Base-by-base conservation (phyloP, 2,329 filamentous ascomycete genomes). In the Teratosphaeria destructans region DNA sequence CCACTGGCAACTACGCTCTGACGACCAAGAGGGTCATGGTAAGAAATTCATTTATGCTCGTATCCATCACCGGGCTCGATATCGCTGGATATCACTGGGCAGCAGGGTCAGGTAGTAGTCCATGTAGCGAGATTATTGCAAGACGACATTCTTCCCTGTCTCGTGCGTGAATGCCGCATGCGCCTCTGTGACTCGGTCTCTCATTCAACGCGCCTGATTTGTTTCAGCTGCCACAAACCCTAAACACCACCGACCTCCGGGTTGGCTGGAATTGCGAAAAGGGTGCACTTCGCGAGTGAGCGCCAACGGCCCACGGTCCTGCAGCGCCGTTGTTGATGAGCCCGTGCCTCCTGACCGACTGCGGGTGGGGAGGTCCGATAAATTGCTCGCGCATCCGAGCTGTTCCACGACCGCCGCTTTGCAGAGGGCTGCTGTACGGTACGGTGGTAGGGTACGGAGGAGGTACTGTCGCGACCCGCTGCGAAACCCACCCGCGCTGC, bases 401-500 rank as follows among this genome's bases (percentile, higher is more conserved):
- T 54, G 52, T 32, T n/a, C 14, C 52, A 35, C 5, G 52, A 35
- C 52, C 32, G 52, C 52, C 29, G 26, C 26, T 54, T 8, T 53
- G 80, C 37, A 43, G 23, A 23, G 10, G n/a, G 37, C 37, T 43
- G 37, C 37, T 43, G 37, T 23, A 23, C 1, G 23, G 23, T 23
- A 23, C 2, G 23, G 23, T 23, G 23, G 23, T 23, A 23, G 23
- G 23, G 23, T 23, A 23, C 23, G 23, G 23, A 23, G 23, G 1
- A 23, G 23, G 23, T 23, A 23, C 23, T 23, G 23, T 43, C 5
- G 37, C 37, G 14, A 43, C 7, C 37, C 37, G 37, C 37, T 32
- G 37, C 37, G 37, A 43, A 14, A 23, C 35, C 16, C 43, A 47
- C 19, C 7, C 43, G 43, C 43, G n/a, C 19, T 49, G 43, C 16